Evolutionary conservation across 1,139 yeast species (phyloP), one percentile per base, ranked within the genome.

Genomic region (Pichia sp.): DNA sequence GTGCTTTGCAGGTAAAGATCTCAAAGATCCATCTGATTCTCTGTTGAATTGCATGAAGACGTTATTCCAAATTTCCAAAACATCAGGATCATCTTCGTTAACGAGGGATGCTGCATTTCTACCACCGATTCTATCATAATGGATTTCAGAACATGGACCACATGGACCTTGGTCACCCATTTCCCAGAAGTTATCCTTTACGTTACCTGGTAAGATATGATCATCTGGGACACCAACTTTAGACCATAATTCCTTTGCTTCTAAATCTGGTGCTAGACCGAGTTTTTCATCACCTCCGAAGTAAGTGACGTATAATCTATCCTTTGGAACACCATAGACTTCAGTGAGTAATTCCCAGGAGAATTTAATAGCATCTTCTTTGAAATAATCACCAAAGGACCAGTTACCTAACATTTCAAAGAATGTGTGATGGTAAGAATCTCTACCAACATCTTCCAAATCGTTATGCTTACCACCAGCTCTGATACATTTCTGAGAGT

Each of bases 111-210:
- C 71, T 41, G 97, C 98, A 56, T 91, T 88, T 67, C 99, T 77
- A 39, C 96, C 96, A 45, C 98, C 98, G 47, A 91, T 86, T 64
- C 98, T 78, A 61, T 91, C 99, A 62, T 86, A 91, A 62, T 91
- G 99, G 51, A 91, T 74, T 63, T 91, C 98, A 15, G 95, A 84
- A 66, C 98, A 93, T 34, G 99, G 99, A 46, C 99, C 99, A 69
- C 99, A 91, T 31, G 99, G 99, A 48, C 99, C 99, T 66, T 88
- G 97, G 58, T 93, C 99, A 51, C 99, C 99, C 99, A 91, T 91
- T 68, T 93, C 99, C 99, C 99, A 91, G 62, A 91, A 91, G 66
- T 91, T 91, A 60, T 91, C 99, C 58, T 78, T 69, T 38, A 79
- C 84, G 48, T 78, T 68, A 40, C 98, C 99, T 18, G 96, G 95